Conservation (phyloP, 2,329 filamentous ascomycete species). For the Fusarium acutatum region DNA sequence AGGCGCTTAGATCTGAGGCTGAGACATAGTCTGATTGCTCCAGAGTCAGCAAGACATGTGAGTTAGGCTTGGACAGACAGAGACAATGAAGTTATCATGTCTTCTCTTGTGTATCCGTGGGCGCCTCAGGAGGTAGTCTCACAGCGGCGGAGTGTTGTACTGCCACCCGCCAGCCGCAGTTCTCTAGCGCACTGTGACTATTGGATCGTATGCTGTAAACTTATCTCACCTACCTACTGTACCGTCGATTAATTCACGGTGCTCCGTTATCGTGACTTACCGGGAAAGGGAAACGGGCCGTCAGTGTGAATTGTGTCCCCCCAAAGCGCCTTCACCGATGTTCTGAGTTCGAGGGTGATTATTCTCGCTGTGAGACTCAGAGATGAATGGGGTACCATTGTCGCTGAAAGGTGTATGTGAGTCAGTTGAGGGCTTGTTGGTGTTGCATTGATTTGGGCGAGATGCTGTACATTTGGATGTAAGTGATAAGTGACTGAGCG, state of each 20-base stretch:
- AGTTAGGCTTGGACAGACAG: constrained; percentile 15
- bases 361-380: not conserved
- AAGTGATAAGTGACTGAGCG: not conserved
- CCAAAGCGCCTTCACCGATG: constrained; percentile 26
- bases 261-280: not conserved
- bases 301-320: constrained; percentile 8
- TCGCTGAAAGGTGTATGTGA: constrained; percentile 21
- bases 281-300: constrained; percentile 16
- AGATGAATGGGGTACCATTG: constrained; percentile 16
- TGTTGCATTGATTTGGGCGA: constrained; percentile 9
- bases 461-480: constrained; percentile 20
- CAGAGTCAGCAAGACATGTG: not conserved
- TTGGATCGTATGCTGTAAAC: not conserved
- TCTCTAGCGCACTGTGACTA: not conserved
- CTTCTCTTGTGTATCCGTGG: not conserved
- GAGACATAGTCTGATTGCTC: constrained; percentile 8
- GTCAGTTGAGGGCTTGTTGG: constrained; percentile 21
- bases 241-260: not conserved
- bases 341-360: constrained; percentile 18
- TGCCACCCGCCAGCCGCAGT: constrained; percentile 13
- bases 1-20: not conserved
- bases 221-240: not conserved
- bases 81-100: not conserved
- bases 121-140: constrained; percentile 24
- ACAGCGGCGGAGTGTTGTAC: constrained; percentile 16